Conservation (phyloP, 805 yeast species). For the Starmerella potacharoeniae region DNA sequence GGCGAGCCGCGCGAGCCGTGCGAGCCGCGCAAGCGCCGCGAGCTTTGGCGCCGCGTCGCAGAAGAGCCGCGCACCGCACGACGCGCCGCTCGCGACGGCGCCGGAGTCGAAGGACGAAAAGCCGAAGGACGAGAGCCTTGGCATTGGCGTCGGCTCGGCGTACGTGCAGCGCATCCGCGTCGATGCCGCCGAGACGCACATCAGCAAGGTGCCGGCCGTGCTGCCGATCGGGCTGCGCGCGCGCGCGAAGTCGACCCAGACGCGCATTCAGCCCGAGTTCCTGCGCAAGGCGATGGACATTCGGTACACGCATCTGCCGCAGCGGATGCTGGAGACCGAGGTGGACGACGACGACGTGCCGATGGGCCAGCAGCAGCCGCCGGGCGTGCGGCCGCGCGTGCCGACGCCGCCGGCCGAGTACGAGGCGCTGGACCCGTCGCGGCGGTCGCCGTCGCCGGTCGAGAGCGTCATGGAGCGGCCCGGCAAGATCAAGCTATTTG, state of each 20-base stretch:
- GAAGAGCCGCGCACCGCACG: background rate
- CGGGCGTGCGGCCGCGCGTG: background rate
- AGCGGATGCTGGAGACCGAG: constrained; percentile 62
- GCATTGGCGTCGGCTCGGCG: constrained; percentile 26
- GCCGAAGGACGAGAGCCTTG: constrained; percentile 10
- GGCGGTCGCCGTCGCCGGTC: constrained; percentile 19
- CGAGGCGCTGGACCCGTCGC: constrained; percentile 2
- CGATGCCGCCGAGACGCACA: constrained; percentile 26
- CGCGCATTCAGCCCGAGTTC: constrained; percentile 24
- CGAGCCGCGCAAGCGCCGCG: background rate
- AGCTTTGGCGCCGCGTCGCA: background rate
- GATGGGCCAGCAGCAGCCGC: constrained; percentile 3
- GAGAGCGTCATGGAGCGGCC: constrained; percentile 28
- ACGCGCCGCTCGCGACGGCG: background rate
- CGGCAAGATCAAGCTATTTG: constrained; percentile 29
- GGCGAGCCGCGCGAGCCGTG: background rate
- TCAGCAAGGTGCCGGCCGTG: constrained; percentile 18
- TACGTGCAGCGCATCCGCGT: constrained; percentile 26
- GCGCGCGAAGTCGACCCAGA: constrained; percentile 9
- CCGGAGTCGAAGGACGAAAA: background rate
- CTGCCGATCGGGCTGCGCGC: constrained; percentile 23
- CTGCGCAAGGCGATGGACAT: constrained; percentile 30
- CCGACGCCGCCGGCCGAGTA: background rate
- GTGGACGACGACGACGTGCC: constrained; percentile 49
- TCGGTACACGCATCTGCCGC: constrained; percentile 34